Evolutionary conservation across 345 rosid genomes (phyloP), one percentile per base, ranked within the genome.

Genomic region (Syzygium aromaticum): DNA sequence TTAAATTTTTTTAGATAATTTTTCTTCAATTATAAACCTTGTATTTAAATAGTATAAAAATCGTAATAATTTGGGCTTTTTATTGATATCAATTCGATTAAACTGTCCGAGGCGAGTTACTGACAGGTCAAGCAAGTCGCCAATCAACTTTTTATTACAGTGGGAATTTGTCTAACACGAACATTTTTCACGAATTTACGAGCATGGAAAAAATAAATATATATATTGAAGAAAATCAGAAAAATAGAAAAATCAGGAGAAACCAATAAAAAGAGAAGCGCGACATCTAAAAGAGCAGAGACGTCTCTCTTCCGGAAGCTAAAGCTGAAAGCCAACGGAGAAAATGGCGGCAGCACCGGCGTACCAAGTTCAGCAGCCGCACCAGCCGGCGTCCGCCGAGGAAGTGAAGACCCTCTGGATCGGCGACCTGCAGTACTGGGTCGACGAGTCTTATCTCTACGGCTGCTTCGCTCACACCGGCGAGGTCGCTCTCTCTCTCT

Each of bases 341-440:
- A 56, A 12, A 77, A 86, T 88, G 90, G 89, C 90, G 82, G 86
- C 84, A 87, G 89, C 93, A 85, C 89, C 94, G 89, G 85, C 92
- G 89, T 54, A 52, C 63, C 89, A 28, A 90, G 89, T 5, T 84
- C 85, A 84, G 88, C 90, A 87, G n/a, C 93, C 89, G 87, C 99
- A 96, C 89, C 99, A 98, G 86, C 99, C 99, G 2, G 91, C 94
- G 52, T 91, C 99, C 11, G 92, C 93, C 4, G 99, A 96, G 89
- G 99, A 98, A 91, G 99, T 96, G 1, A 91, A 98, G 86, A 96
- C 99, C 15, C 99, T 98, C 27, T 96, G 99, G 99, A 98, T 98
- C 86, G 99, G 99, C 52, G 99, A 96, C 93, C 93, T 98, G 54
- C 99, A 94, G 91, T 95, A 94, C 64, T 98, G 99, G 99, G 95